Conservation (phyloP, 129 eudicot genomes). For the Escallonia herrerae region DNA sequence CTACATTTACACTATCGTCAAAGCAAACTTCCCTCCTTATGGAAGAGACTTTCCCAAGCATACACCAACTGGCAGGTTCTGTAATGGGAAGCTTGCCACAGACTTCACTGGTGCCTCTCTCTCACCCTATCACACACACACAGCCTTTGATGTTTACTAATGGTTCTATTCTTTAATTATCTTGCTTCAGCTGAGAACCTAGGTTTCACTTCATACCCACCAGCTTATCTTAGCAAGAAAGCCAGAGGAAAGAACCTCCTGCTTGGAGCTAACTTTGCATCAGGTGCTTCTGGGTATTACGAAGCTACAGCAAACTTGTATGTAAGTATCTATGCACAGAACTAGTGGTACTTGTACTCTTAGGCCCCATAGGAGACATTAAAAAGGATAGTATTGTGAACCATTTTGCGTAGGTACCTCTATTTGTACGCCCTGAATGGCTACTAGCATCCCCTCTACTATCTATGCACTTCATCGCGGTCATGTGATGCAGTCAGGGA, state of each 20-base stretch:
- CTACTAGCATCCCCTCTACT: no score
- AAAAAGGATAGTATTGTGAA: not conserved
- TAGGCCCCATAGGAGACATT: no score
- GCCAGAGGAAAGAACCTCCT: conserved; percentile 58
- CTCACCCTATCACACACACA: no score
- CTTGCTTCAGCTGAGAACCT: conserved; percentile 62
- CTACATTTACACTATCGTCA: conserved; percentile 60
- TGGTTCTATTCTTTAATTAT: no score
- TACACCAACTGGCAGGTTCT: conserved; percentile 67
- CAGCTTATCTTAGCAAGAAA: conserved; percentile 65
- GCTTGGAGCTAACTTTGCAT: conserved; percentile 91
- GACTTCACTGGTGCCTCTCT: conserved; percentile 61
- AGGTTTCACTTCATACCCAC: conserved; percentile 76
- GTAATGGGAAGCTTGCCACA: conserved; percentile 91
- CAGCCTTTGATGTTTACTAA: no score
- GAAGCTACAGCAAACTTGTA: conserved; percentile 66
- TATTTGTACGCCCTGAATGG: not conserved
- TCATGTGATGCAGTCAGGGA: no score
- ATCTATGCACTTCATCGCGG: no score
- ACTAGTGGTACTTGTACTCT: no score
- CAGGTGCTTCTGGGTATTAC: conserved; percentile 83
- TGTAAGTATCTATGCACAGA: conserved; percentile 26
- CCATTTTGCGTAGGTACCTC: not conserved
- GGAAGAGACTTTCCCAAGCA: conserved; percentile 65
- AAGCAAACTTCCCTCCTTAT: conserved; percentile 82